Evolutionary conservation across 768 basidiomycete genomes (phyloP), one percentile per base, ranked within the genome.

Genomic region (Chlorophyllum brunneum): DNA sequence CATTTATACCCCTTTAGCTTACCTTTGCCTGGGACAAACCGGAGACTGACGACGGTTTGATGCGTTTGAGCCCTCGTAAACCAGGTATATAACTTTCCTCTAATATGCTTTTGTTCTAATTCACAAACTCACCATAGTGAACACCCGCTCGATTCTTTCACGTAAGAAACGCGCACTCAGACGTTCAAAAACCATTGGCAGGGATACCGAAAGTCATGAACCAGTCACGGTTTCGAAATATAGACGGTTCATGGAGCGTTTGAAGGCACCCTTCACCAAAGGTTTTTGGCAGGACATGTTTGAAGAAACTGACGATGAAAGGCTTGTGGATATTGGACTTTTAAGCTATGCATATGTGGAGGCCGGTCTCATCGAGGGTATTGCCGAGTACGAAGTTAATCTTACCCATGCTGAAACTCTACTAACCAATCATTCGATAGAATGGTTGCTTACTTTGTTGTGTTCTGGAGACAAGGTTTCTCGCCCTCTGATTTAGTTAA

Each of bases 21-120:
- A 82, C 83, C 1, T 86, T 86, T 53, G 85, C 85, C 0, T 86
- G 85, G 85, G 85, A 86, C 62, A 71, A 80, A 55, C 81, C 85
- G 0, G 83, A 86, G 64, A 81, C 82, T 0, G 59, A 64, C 27
- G 83, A 85, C 58, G 82, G 82, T 23, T 64, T 86, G 30, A 86
- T 86, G 85, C 77, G 82, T 20, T 70, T 85, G 72, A 68, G 65
- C 22, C 85, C 85, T 10, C 78, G 85, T 20, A 85, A 83, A 63
- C 83, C 85, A 54, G 81, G 82, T 80, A 42, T 18, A 68, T 51
- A 18, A 6, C 29, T 23, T 23, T 39, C 31, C 31, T 15, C 8
- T 30, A 20, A 7, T 18, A 22, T 8, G 50, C 30, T 11, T 22
- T 38, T 6, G n/a, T 41, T 46, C 30, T 20, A 26, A 29, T 36